Evolutionary conservation across 2,329 filamentous ascomycete genomes (phyloP).

Genomic region (Neofusicoccum umdonicola): DNA sequence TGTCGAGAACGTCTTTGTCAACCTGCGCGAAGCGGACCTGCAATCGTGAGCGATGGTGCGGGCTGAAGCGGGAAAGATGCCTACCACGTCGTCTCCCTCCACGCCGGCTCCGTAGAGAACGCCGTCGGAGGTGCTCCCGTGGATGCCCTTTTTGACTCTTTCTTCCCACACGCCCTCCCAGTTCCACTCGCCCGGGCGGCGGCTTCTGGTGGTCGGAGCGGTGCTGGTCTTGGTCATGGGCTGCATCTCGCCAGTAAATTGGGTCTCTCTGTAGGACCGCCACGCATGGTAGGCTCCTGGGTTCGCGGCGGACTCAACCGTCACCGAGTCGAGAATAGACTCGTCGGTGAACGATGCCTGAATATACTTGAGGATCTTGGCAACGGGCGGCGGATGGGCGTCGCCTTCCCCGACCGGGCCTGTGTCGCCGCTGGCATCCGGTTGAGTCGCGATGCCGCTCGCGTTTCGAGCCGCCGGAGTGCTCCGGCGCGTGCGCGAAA

Average conservation of each 20-base stretch:
- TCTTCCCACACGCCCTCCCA: conserved; percentile 98
- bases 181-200: conserved; percentile 83
- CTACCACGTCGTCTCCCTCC: conserved; percentile 68
- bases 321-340: conserved; percentile 71
- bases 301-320: conserved; percentile 81
- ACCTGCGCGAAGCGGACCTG: conserved; percentile 40
- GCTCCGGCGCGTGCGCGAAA: conserved; percentile 49
- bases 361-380: conserved; percentile 74
- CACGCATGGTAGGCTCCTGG: conserved; percentile 93
- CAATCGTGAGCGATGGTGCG: not conserved
- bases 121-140: conserved; percentile 73
- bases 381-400: conserved; percentile 24
- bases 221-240: conserved; percentile 5
- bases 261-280: conserved; percentile 63
- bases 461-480: conserved; percentile 17
- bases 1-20: conserved; percentile 32
- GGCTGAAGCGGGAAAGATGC: conserved; percentile 8
- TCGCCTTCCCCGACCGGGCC: conserved; percentile 18
- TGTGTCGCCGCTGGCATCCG: conserved; percentile 4
- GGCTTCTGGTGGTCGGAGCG: conserved; percentile 45
- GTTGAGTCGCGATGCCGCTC: conserved; percentile 27
- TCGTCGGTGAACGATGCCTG: conserved; percentile 78
- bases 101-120: conserved; percentile 70
- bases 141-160: conserved; percentile 75
- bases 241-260: conserved; percentile 1